Evolutionary conservation across 1,284 basidiomycete genomes (phyloP), one percentile per base, ranked within the genome.

Genomic region (Pascua guehoae): DNA sequence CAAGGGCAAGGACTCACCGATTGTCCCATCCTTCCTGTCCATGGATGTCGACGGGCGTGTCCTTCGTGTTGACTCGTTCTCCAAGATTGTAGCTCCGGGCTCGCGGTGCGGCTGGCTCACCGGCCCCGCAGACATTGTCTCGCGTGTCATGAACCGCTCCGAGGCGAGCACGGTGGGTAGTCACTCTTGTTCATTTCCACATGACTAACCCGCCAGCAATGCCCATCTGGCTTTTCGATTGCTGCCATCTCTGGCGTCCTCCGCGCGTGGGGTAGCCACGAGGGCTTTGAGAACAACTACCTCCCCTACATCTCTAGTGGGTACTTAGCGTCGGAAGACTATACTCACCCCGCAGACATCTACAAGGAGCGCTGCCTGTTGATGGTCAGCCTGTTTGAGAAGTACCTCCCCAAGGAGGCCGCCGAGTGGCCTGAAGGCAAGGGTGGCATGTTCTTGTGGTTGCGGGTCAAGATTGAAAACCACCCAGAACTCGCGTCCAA

Each of bases 41-140:
- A 84, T 87, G 62, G 88, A 91, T 70, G 84, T 84, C 59, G 84
- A 91, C 72, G 88, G 88, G 2, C 83, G 88, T 17, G 88, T 91
- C 38, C 82, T 91, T 50, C 85, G 88, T 4, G 74, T 90, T 36
- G 88, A 90, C 69, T 85, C 85, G 0, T 89, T 90, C 72, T 88
- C 87, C 40, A 91, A 90, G 86, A 87, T 84, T 12, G 82, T 90
- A 53, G 87, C 86, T 0, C 88, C 88, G 2, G 88, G 88, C 2
- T 81, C 81, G 56, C 83, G 88, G 5, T 73, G 88, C 15, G 88
- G 88, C 2, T 91, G 84, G 83, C 85, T 86, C 66, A 89, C 87
- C 0, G 72, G 68, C 10, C 73, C 68, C 32, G 63, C 54, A 40
- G 47, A 49, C 15, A 44, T 75, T 11, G 64, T 73, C 16, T 58